Evolutionary conservation across 83 land plant species (phyloP).

Genomic region (Diphasiastrum complanatum): DNA sequence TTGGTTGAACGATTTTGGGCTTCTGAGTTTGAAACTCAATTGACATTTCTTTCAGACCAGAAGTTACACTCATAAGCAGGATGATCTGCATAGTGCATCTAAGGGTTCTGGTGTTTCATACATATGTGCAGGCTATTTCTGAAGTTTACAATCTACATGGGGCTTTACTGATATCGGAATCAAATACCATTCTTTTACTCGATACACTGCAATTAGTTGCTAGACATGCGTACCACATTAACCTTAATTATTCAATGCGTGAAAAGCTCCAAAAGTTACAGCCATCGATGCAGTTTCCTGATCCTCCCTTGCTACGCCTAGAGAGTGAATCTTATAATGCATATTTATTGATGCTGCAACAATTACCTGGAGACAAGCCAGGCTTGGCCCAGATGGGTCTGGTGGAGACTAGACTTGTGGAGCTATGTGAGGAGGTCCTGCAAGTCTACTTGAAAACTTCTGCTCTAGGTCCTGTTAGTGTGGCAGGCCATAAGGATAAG

Average conservation of each 20-base stretch:
- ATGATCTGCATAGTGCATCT: too few relatives aligned
- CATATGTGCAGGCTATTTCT: conserved; percentile 94
- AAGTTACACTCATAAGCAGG: too few relatives aligned
- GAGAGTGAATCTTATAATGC: conserved; percentile 93
- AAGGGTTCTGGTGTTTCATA: too few relatives aligned
- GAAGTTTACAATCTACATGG: conserved; percentile 81
- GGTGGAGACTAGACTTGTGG: conserved; percentile 61
- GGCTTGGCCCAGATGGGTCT: conserved; percentile 41
- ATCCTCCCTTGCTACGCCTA: conserved; percentile 88
- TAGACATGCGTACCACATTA: conserved; percentile 74
- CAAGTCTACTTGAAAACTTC: conserved; percentile 63
- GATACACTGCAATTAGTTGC: conserved; percentile 72
- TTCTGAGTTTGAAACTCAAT: too few relatives aligned
- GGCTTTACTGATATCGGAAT: conserved; percentile 49
- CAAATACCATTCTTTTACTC: conserved; percentile 55
- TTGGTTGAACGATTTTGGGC: too few relatives aligned
- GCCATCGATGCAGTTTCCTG: conserved; percentile 72
- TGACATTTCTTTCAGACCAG: too few relatives aligned
- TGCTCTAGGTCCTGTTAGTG: conserved; percentile 23
- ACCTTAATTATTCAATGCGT: conserved; percentile 48
- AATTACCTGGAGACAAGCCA: conserved; percentile 57
- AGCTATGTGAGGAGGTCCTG: conserved; percentile 79
- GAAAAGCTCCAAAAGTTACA: conserved; percentile 69
- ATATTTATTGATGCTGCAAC: conserved; percentile 75
- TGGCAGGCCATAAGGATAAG: conserved; percentile 16